Evolutionary conservation across 179 eudicot genomes (phyloP).

Genomic region (Carnegiea gigantea): DNA sequence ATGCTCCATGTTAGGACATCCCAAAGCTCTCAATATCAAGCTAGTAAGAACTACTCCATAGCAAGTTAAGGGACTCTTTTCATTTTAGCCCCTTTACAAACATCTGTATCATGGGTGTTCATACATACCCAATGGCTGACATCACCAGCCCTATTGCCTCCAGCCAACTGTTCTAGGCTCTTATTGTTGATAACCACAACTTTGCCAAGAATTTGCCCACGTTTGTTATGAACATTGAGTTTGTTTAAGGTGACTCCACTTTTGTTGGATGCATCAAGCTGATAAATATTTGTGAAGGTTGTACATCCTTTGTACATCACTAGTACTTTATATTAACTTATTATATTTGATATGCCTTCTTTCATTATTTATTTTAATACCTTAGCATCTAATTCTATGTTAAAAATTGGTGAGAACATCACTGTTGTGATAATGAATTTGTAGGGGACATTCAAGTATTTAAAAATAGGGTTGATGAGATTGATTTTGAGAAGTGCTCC

Average conservation of each 20-base stretch:
- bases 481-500: slow-evolving; percentile 22
- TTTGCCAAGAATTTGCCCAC: neutral
- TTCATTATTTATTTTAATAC: no score
- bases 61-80: no score
- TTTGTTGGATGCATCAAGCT: neutral
- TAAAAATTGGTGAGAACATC: no score
- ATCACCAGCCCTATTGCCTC: neutral
- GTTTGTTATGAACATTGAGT: neutral
- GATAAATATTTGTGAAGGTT: neutral
- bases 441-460: slow-evolving; percentile 3
- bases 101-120: neutral
- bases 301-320: no score
- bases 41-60: no score
- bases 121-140: neutral
- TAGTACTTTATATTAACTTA: no score
- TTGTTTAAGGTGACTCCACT: neutral
- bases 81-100: no score
- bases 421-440: neutral
- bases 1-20: no score
- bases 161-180: neutral
- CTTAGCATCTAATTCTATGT: neutral
- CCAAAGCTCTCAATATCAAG: no score
- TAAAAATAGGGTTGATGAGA: slow-evolving; percentile 34
- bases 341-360: no score
- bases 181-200: neutral